Percentiles rank a stretch among this genome's conserved stretches.
Evolutionary conservation across 1,284 basidiomycete genomes (phyloP).

Genomic region (Leucoagaricus sp.): DNA sequence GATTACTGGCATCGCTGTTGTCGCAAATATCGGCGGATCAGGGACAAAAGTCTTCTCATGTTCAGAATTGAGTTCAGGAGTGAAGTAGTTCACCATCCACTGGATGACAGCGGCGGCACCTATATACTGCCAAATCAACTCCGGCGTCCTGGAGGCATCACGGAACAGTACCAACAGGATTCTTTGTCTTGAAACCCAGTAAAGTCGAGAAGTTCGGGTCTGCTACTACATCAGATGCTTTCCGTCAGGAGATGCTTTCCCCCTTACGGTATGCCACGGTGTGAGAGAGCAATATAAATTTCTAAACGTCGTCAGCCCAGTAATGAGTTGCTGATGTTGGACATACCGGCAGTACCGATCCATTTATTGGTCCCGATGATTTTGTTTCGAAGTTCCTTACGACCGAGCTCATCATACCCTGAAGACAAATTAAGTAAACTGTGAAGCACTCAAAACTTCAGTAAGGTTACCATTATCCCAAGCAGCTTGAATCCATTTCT

Average conservation of each 20-base stretch:
- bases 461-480: slow-evolving; percentile 74
- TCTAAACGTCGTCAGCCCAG: slow-evolving; percentile 37
- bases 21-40: slow-evolving; percentile 58
- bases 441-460: too few species aligned
- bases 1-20: slow-evolving; percentile 75
- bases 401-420: slow-evolving; percentile 79
- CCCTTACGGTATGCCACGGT: slow-evolving; percentile 75
- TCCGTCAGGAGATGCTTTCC: neutral
- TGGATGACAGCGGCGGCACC: slow-evolving; percentile 48
- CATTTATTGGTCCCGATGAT: slow-evolving; percentile 70
- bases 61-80: slow-evolving; percentile 33
- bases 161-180: slow-evolving; percentile 34
- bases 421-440: neutral
- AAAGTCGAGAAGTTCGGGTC: slow-evolving; percentile 68
- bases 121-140: slow-evolving; percentile 18
- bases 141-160: too few species aligned
- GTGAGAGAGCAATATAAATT: slow-evolving; percentile 68
- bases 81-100: slow-evolving; percentile 74
- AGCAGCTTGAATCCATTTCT: slow-evolving; percentile 77
- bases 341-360: slow-evolving; percentile 77
- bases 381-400: slow-evolving; percentile 51
- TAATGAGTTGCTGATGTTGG: slow-evolving; percentile 9
- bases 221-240: slow-evolving; percentile 26
- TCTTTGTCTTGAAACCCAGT: slow-evolving; percentile 35
- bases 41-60: slow-evolving; percentile 14